Base-by-base conservation (phyloP, 108 stramenopile species). In the Cyclotella choctawhatcheeana region DNA sequence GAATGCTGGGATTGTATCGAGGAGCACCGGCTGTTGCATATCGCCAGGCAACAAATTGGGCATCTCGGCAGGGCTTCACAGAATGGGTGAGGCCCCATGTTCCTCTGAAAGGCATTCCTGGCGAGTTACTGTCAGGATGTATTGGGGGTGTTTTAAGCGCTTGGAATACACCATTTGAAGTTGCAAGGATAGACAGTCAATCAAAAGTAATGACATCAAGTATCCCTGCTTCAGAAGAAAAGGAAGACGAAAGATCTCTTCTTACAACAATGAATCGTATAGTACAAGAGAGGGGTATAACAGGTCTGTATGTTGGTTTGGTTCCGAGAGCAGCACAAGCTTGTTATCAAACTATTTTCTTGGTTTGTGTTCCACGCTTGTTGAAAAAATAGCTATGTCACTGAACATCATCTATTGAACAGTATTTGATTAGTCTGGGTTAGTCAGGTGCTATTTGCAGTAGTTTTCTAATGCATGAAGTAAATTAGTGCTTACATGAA, bases 91-190 rank as follows among this genome's bases (percentile, higher is more conserved):
- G 73, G 20, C 73, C 73, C 0, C 31, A 66, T 21, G 58, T 74
- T 26, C 66, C 66, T 6, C 22, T 74, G 14, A 55, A 48, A 30
- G 73, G 73, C 33, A 47, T 74, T 10, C 20, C 37, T 7, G 73
- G 73, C 17, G 73, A 74, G 47, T 32, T 74, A 17, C 20, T 76
- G 31, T 68, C 75, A 16, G 63, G 75, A 13, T 76, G 75, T 5
- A 31, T 76, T 27, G 75, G 68, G 5, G 75, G 69, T 31, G 34
- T 69, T 5, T 33, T 71, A 25, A 70, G 75, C 58, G 58, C 64
- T 0, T 76, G 75, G 75, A 76, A 76, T 48, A 74, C 73, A 21
- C 73, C 73, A 1, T 74, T 74, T 53, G 73, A 74, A 54, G 73
- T 74, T 12, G 66, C 73, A 47, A 48, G 73, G 48, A 67, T 74